These are phyloP conservation scores for Trichoderma sp. DNA, from an alignment of 2,329 filamentous ascomycete genomes.

Conservation along the genomic window DNA sequence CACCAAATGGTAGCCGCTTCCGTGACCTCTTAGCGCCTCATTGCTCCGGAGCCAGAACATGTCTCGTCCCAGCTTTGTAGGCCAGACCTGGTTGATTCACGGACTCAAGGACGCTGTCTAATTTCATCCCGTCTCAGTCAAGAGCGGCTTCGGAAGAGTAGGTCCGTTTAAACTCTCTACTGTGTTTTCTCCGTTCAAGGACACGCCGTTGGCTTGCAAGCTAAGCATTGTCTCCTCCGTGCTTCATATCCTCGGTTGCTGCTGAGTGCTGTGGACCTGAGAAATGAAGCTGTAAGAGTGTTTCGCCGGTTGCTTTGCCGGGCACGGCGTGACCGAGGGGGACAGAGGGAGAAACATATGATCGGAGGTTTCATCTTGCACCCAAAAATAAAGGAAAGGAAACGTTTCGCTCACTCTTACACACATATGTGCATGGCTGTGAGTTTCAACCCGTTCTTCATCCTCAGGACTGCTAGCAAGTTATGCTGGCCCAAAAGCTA, in stretches of 20 bases:
- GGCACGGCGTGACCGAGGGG: slow-evolving; percentile 19
- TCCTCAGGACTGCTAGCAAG: not conserved
- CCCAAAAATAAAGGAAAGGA: not conserved
- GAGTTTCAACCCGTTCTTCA: slow-evolving; percentile 10
- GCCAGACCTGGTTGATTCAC: not conserved
- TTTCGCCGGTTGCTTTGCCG: not conserved
- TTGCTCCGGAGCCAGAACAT: slow-evolving; percentile 18
- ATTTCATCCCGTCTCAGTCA: slow-evolving; percentile 3
- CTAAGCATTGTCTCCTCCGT: not conserved
- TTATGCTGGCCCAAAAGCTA: not conserved
- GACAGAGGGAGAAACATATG: slow-evolving; percentile 14
- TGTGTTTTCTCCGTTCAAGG: slow-evolving; percentile 1
- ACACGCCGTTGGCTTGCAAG: not conserved
- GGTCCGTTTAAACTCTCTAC: not conserved
- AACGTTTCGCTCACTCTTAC: slow-evolving; percentile 18
- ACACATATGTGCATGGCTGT: not conserved
- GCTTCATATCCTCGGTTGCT: slow-evolving; percentile 20
- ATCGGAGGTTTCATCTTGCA: slow-evolving; percentile 14
- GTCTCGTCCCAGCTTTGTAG: slow-evolving; percentile 1
- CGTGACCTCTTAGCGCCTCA: slow-evolving; percentile 20
- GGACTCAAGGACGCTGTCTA: not conserved
- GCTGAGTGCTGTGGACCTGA: slow-evolving; percentile 6
- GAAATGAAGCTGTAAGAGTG: not conserved
- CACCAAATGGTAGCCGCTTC: slow-evolving; percentile 26
- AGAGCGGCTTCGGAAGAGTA: slow-evolving; percentile 5